Evolutionary conservation across 176 grass and related monocot genomes (phyloP).

Genomic region (Dactylis glomerata): DNA sequence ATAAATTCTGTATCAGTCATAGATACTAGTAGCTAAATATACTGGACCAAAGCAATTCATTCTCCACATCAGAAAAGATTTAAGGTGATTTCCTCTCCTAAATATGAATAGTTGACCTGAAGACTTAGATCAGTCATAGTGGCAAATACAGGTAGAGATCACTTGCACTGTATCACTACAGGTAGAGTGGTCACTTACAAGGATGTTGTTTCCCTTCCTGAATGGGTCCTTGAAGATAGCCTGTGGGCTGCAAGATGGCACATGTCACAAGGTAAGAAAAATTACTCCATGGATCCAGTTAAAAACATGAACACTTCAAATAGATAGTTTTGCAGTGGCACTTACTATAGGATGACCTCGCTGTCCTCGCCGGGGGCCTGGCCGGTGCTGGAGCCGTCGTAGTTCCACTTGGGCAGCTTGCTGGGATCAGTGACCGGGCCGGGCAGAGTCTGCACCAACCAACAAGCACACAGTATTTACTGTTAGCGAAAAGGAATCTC

Average conservation of each 20-base stretch:
- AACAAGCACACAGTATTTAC: constrained; percentile 6
- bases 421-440: constrained; percentile 71
- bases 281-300: constrained; percentile 8
- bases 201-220: constrained; percentile 95
- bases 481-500: neutral
- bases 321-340: neutral
- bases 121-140: neutral
- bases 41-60: neutral
- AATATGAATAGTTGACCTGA: neutral
- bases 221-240: constrained; percentile 99
- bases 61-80: neutral
- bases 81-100: neutral
- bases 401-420: constrained; percentile 98
- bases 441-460: constrained; percentile 63
- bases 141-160: neutral
- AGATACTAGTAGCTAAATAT: neutral
- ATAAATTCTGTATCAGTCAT: neutral
- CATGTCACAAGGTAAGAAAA: constrained; percentile 15
- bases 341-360: constrained; percentile 99
- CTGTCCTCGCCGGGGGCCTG: constrained; percentile 98
- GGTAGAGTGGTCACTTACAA: constrained; percentile 55
- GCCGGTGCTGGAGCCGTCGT: constrained; percentile 97
- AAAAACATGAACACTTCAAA: neutral
- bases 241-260: constrained; percentile 67
- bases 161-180: neutral